These are phyloP conservation scores for Phanerochaete carnosa DNA, from an alignment of 768 basidiomycete species.

Conservation along the genomic window DNA sequence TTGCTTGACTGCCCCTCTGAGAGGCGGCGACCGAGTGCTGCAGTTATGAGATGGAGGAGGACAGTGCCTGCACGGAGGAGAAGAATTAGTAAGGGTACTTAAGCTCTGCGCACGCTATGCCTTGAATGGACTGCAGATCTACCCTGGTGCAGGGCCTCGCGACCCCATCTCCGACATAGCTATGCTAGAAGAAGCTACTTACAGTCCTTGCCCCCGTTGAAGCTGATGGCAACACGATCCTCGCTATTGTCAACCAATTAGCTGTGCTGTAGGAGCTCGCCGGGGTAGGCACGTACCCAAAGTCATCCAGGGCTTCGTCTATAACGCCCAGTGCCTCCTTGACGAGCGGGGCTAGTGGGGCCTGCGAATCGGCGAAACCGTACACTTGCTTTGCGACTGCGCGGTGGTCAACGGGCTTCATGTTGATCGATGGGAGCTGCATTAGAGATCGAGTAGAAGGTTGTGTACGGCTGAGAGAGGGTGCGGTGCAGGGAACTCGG, in stretches of 20 bases:
- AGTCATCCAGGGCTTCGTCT: constrained; percentile 67
- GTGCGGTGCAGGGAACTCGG: background rate
- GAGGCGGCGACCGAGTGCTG: constrained; percentile 53
- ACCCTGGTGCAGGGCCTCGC: background rate
- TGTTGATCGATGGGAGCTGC: constrained; percentile 7
- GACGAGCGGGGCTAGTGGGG: constrained; percentile 57
- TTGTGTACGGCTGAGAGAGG: background rate
- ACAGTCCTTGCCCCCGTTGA: constrained; percentile 99
- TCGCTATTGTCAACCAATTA: constrained; percentile 37
- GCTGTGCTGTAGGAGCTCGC: background rate
- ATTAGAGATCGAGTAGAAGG: background rate
- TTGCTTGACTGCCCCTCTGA: constrained; percentile 32
- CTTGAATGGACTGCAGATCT: background rate
- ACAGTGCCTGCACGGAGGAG: constrained; percentile 71
- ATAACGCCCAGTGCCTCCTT: constrained; percentile 83
- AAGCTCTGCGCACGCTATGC: background rate
- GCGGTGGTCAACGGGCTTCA: constrained; percentile 44
- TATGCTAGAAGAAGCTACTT: constrained; percentile 24
- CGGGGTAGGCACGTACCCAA: constrained; percentile 62
- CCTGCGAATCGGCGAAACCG: constrained; percentile 49
- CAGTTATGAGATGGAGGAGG: constrained; percentile 86
- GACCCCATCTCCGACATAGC: background rate
- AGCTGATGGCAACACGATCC: constrained; percentile 80
- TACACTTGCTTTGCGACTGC: constrained; percentile 59
- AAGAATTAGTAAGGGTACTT: background rate